phyloP scores from a whole-genome alignment of 2,329 filamentous ascomycete genomes.

The Plenodomus tracheiphilus region DNA sequence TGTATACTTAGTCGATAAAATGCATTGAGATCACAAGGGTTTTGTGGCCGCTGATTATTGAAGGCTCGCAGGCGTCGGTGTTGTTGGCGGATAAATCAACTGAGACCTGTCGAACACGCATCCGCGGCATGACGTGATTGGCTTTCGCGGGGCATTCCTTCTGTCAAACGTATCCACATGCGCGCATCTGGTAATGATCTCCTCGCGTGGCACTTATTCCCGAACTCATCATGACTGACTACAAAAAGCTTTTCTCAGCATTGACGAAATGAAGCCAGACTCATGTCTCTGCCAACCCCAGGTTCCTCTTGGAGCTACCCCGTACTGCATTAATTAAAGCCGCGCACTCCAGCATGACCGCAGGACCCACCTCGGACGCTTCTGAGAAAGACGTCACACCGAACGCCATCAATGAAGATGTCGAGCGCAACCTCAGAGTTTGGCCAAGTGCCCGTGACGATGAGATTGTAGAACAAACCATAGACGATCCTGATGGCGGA shows the following conservation, averaged over 20 bases:
- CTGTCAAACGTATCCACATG: background rate
- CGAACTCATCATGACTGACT: background rate
- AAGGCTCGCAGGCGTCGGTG: background rate
- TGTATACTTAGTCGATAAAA: no score
- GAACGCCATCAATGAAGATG: constrained; percentile 1
- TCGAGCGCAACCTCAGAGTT: constrained; percentile 4
- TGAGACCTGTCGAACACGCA: background rate
- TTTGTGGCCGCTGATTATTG: no score
- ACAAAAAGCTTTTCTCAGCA: background rate
- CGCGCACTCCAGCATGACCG: background rate
- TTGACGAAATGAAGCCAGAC: background rate
- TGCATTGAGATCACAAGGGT: no score
- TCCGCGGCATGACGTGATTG: background rate
- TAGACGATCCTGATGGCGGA: constrained; percentile 5
- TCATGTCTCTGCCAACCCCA: background rate
- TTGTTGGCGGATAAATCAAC: background rate
- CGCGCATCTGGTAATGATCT: no score
- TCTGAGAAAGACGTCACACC: background rate
- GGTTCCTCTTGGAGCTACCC: background rate
- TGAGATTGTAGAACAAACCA: constrained; percentile 15
- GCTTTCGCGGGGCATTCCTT: background rate
- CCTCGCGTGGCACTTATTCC: background rate
- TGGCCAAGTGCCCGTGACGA: constrained; percentile 21
- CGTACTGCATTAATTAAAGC: background rate
- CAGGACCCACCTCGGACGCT: background rate